phyloP scores from a whole-genome alignment of 2,329 filamentous ascomycete genomes.

The Corniculantispora saksenae region DNA sequence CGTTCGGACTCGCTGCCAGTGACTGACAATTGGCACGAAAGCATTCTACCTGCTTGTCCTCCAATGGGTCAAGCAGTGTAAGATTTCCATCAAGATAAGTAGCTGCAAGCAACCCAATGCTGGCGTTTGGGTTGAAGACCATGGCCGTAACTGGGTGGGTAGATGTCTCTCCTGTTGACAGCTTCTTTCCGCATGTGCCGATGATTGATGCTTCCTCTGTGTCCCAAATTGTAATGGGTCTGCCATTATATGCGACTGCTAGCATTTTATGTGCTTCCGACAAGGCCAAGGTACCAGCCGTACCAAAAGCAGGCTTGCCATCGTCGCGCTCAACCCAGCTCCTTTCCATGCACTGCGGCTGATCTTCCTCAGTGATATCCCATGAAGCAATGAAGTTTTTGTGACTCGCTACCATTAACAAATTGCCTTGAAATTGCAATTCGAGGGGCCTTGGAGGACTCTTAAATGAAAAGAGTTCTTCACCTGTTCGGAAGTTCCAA shows the following conservation, averaged over 20 bases:
- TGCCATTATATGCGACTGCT: constrained; percentile 33
- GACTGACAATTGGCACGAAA: constrained; percentile 32
- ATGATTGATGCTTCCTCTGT: constrained; percentile 32
- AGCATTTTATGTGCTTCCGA: constrained; percentile 33
- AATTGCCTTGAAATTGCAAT: constrained; percentile 30
- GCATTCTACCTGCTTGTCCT: constrained; percentile 28
- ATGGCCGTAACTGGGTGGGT: constrained; percentile 32
- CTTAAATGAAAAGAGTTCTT: constrained; percentile 29
- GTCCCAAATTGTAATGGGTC: constrained; percentile 38
- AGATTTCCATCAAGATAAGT: constrained; percentile 36
- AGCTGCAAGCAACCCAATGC: constrained; percentile 31
- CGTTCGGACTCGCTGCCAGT: constrained; percentile 33
- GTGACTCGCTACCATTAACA: constrained; percentile 30
- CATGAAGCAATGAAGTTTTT: constrained; percentile 31
- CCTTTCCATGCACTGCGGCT: constrained; percentile 19
- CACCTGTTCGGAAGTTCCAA: constrained; percentile 33
- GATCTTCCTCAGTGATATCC: constrained; percentile 27
- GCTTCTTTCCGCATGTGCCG: constrained; percentile 37
- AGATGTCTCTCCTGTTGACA: constrained; percentile 31
- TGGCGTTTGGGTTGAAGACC: constrained; percentile 37
- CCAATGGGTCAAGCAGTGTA: constrained; percentile 32
- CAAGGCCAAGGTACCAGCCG: constrained; percentile 30
- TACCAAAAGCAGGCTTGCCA: constrained; percentile 18
- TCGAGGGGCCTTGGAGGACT: constrained; percentile 26
- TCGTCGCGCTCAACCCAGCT: constrained; percentile 26